Evolutionary conservation across 768 basidiomycete genomes (phyloP).

Genomic region (Hygrocybe punicea): DNA sequence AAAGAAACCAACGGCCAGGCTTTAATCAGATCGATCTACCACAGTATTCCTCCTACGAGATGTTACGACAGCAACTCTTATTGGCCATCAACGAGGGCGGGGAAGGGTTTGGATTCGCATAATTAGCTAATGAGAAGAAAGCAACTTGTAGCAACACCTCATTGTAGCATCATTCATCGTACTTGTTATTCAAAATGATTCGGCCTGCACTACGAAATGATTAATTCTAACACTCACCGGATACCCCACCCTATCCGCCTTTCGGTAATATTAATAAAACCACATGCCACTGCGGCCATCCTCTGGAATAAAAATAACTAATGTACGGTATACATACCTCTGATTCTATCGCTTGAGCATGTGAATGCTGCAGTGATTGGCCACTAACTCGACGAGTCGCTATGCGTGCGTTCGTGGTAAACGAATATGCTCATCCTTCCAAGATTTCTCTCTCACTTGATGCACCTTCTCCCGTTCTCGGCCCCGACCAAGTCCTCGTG

Average conservation of each 20-base stretch:
- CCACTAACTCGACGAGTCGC: too few species aligned
- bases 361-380: too few species aligned
- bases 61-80: conserved; percentile 85
- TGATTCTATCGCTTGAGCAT: too few species aligned
- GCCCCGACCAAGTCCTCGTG: conserved; percentile 58
- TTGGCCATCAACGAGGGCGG: conserved; percentile 95
- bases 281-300: too few species aligned
- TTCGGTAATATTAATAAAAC: too few species aligned
- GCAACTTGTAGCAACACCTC: conserved; percentile 17
- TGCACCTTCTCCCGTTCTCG: conserved; percentile 55
- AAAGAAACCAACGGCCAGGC: conserved; percentile 42
- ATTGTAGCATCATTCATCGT: conserved; percentile 19
- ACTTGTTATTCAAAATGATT: neutral
- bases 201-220: too few species aligned
- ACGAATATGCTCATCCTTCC: conserved; percentile 65
- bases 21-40: conserved; percentile 96
- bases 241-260: too few species aligned
- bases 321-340: too few species aligned
- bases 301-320: too few species aligned
- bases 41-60: conserved; percentile 93
- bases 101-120: conserved; percentile 84
- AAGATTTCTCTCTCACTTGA: conserved; percentile 52
- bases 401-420: conserved; percentile 81
- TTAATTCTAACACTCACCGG: too few species aligned
- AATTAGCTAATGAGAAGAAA: conserved; percentile 15